Evolutionary conservation across 2,329 filamentous ascomycete species (phyloP).

Genomic region (Colletotrichum sp.): DNA sequence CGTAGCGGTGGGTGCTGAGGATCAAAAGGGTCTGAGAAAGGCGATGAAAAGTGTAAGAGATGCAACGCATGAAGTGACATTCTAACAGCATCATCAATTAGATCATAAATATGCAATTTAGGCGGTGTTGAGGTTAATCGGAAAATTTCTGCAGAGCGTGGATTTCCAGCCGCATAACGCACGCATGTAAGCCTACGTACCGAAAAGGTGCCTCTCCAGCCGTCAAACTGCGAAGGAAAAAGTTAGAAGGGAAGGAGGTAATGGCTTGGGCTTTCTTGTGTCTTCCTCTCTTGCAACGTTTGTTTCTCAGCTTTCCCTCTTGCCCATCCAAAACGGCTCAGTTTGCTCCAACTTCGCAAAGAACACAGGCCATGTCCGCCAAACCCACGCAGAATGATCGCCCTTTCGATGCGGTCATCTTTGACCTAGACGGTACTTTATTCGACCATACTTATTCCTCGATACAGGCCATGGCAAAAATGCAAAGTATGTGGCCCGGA

Average conservation of each 20-base stretch:
- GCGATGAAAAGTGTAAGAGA: slow-evolving; percentile 29
- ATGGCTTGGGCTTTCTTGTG: too few relatives aligned
- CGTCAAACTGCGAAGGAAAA: too few relatives aligned
- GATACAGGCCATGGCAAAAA: background rate
- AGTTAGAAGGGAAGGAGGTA: too few relatives aligned
- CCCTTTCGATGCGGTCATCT: background rate
- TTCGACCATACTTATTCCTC: background rate
- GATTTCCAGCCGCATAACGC: background rate
- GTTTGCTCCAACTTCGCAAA: background rate
- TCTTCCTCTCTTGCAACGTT: too few relatives aligned
- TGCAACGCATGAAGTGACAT: slow-evolving; percentile 31
- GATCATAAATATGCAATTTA: background rate
- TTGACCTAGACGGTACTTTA: background rate
- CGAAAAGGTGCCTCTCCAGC: background rate
- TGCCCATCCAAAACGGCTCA: background rate
- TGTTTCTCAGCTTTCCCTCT: background rate
- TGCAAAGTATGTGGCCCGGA: background rate
- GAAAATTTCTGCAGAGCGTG: background rate
- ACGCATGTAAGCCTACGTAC: background rate
- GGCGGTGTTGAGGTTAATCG: background rate
- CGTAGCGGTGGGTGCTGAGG: slow-evolving; percentile 33
- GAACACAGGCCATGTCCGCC: background rate
- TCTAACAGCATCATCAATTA: slow-evolving; percentile 21
- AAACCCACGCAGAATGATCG: background rate
- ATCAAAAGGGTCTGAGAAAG: slow-evolving; percentile 23